Evolutionary conservation across 2,329 filamentous ascomycete species (phyloP), one percentile per base, ranked within the genome.

Genomic region (Colletotrichum chrysophilum): DNA sequence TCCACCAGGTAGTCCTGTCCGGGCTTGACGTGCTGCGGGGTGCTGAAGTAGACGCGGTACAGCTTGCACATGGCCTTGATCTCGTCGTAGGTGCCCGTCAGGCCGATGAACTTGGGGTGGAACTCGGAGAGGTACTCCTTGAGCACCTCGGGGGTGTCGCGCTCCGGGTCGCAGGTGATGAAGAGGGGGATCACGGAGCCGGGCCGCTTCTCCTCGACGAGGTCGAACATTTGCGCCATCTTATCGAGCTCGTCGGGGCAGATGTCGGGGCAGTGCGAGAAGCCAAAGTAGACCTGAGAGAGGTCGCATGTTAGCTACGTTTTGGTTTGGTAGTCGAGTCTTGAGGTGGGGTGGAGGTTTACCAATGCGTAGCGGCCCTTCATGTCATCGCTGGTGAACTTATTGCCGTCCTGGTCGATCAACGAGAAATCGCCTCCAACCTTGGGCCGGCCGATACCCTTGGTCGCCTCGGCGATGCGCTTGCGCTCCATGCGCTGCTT

Each of bases 221-320:
- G 88, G 82, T 99, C 96, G 82, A 97, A 94, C 92, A 98, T 98
- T 74, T 90, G 90, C n/a, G 96, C 95, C 96, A 99, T 98, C 89
- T 99, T 99, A 88, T 99, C 97, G 80, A 99, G 93, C 87, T 99
- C 97, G 82, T 99, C 97, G 38, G 97, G 97, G 88, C 97, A 99
- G 83, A 99, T 99, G 84, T 99, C 97, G 28, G 97, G 97, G 84
- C 97, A 99, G 85, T 98, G 96, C 10, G 95, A 96, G 90, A 99
- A 99, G 81, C 97, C 97, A 84, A 99, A 99, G 87, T 99, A 99
- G 48, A 98, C 93, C 95, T 97, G 78, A 4, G 16, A 34, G 24
- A 18, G 3, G 48, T 30, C n/a, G 28, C 28, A 34, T n/a, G 67
- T 70, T 13, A 70, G 67, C 26, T 21, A 21, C 6, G n/a, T 16